A percentile compares a stretch with the other conserved stretches of the same genome.
phyloP scores from a whole-genome alignment of 2,329 filamentous ascomycete species.

The Ascosphaera apis region DNA sequence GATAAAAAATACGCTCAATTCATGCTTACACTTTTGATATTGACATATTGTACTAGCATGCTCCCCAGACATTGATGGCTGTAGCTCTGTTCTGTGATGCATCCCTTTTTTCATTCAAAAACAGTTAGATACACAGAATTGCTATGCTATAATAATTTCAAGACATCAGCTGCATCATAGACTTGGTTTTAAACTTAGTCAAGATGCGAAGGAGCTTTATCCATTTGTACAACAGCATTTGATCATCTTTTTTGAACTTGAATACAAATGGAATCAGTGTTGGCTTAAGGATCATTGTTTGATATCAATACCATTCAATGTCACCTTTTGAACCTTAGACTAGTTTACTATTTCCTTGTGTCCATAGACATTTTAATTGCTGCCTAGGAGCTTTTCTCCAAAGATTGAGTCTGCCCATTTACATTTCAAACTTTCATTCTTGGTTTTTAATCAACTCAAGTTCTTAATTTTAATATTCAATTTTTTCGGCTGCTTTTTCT shows the following conservation, averaged over 20 bases:
- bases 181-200: constrained; percentile 1
- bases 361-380: constrained; percentile 6
- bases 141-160: constrained; percentile 2
- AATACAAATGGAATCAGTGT: constrained; percentile 8
- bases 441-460: constrained; percentile 3
- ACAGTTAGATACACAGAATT: constrained; percentile 5
- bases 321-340: constrained; percentile 3
- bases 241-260: constrained; percentile 4
- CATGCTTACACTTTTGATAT: constrained; percentile 5
- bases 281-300: constrained; percentile 5
- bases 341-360: constrained; percentile 5
- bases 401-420: constrained; percentile 6
- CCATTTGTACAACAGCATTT: constrained; percentile 7
- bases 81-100: constrained; percentile 1
- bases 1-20: constrained; percentile 5
- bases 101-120: constrained; percentile 1
- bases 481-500: constrained; percentile 5
- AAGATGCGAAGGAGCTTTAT: constrained; percentile 7
- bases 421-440: constrained; percentile 7
- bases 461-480: constrained; percentile 6
- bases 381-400: constrained; percentile 1
- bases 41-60: constrained; percentile 3
- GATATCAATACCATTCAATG: constrained; percentile 8
- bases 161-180: constrained; percentile 2
- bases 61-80: constrained; percentile 1